Percentiles rank a stretch among this genome's conserved stretches.
phyloP scores from a whole-genome alignment of 169 alveolate genomes.

The Blepharisma undulans region DNA sequence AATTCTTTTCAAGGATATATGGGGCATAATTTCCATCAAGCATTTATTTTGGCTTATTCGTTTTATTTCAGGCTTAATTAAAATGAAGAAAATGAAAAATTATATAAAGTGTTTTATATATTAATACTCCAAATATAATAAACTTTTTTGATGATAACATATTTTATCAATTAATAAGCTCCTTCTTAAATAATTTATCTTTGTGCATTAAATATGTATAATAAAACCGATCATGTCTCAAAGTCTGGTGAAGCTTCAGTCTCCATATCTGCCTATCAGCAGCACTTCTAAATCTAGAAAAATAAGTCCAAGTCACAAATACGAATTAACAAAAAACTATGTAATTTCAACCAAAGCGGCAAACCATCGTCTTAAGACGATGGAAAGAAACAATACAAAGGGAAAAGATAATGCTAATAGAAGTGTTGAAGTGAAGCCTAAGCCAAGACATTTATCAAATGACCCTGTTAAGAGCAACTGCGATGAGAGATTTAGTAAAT shows the following conservation, averaged over 20 bases:
- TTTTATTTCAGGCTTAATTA: background rate
- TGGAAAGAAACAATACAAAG: background rate
- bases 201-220: background rate
- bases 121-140: background rate
- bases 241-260: background rate
- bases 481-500: background rate
- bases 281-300: background rate
- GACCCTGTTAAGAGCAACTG: background rate
- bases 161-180: too few species aligned
- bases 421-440: background rate
- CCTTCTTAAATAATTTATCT: background rate
- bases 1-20: too few species aligned
- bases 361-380: background rate
- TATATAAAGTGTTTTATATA: background rate
- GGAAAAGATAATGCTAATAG: background rate
- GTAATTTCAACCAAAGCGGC: background rate
- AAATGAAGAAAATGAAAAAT: background rate
- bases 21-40: background rate
- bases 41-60: background rate
- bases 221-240: background rate
- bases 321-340: background rate
- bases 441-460: background rate
- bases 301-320: background rate
- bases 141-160: too few species aligned
- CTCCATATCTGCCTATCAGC: background rate